A percentile compares a stretch with the other conserved stretches of the same genome.
Conservation (phyloP, 163 green algal species). For the Scenedesmus sp. region DNA sequence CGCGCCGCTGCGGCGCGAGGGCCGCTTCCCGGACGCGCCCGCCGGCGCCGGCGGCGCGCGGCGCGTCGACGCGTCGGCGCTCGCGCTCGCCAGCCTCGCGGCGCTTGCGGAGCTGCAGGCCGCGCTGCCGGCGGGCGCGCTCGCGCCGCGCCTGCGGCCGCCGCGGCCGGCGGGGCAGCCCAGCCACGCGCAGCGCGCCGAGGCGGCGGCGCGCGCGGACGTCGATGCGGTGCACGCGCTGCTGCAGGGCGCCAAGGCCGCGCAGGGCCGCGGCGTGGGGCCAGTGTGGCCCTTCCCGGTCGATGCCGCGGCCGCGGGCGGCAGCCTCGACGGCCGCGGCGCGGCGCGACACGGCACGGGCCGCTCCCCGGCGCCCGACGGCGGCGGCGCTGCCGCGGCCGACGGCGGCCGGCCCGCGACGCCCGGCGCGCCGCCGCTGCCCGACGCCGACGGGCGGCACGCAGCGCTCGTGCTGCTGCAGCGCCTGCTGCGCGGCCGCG, state of each 20-base stretch:
- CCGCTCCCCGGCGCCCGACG: too few species aligned
- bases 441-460: constrained; percentile 45
- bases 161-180: constrained; percentile 54
- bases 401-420: constrained; percentile 42
- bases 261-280: constrained; percentile 57
- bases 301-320: constrained; percentile 23
- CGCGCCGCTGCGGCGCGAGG: constrained; percentile 73
- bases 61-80: neutral
- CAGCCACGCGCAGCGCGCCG: constrained; percentile 62
- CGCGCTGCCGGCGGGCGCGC: constrained; percentile 48
- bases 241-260: constrained; percentile 61
- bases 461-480: constrained; percentile 76
- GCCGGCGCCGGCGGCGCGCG: neutral
- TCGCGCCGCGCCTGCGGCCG: constrained; percentile 8
- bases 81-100: constrained; percentile 10
- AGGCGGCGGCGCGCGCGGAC: constrained; percentile 56
- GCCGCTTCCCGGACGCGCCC: constrained; percentile 72
- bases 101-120: constrained; percentile 64
- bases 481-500: constrained; percentile 78
- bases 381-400: too few species aligned
- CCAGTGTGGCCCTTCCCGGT: constrained; percentile 67
- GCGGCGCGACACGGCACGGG: too few species aligned
- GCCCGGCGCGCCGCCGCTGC: constrained; percentile 52
- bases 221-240: constrained; percentile 66
- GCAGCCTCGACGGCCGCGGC: too few species aligned